These are phyloP conservation scores for Casuarina glauca DNA, from an alignment of 306 rosid genomes.

Conservation along the genomic window DNA sequence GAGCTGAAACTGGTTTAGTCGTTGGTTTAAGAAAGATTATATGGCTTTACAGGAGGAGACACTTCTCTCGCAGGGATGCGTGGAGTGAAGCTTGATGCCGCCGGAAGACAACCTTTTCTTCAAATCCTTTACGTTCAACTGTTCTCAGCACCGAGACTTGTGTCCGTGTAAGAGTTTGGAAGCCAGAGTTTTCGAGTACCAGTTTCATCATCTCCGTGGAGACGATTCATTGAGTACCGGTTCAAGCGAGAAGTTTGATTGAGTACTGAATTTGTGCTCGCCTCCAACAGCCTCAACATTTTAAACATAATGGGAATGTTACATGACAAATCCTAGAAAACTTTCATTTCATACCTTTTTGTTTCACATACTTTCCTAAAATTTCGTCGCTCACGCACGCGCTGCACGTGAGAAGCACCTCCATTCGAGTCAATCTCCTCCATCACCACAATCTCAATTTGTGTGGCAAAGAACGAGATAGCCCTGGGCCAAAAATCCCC, in stretches of 20 bases:
- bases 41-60: conserved; percentile 45
- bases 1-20: conserved; percentile 41
- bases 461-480: conserved; percentile 71
- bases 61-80: conserved; percentile 22
- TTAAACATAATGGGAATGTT: background rate
- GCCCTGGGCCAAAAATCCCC: conserved; percentile 30
- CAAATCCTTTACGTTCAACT: background rate
- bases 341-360: too few relatives aligned
- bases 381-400: background rate
- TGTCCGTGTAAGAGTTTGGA: background rate
- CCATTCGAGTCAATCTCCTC: background rate
- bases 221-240: background rate
- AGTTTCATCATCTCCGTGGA: background rate
- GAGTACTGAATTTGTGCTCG: background rate
- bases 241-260: too few relatives aligned
- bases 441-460: conserved; percentile 28
- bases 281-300: background rate
- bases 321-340: background rate
- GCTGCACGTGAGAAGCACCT: background rate
- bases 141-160: background rate
- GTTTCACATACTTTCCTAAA: background rate
- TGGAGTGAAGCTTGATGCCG: conserved; percentile 30
- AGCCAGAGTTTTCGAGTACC: background rate
- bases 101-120: background rate
- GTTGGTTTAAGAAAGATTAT: conserved; percentile 55